Evolutionary conservation across 306 rosid genomes (phyloP).

Genomic region (Gillenia trifoliata): DNA sequence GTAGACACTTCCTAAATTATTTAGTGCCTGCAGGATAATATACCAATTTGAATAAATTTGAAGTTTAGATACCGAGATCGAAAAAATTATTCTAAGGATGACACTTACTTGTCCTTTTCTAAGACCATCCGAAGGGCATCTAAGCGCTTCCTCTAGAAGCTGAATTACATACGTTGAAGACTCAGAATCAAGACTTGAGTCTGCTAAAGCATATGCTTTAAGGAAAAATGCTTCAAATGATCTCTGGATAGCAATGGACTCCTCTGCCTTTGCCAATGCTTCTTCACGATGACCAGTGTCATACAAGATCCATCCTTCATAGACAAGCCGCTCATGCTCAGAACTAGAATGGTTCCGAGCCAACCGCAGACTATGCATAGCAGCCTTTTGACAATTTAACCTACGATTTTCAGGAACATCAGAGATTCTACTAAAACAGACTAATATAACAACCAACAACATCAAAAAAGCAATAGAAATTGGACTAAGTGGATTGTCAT

Average conservation of each 20-base stretch:
- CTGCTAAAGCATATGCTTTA: slow-evolving; percentile 82
- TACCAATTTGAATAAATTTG: slow-evolving; percentile 17
- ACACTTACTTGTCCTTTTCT: slow-evolving; percentile 84
- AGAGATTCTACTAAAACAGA: not conserved
- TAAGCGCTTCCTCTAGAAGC: slow-evolving; percentile 81
- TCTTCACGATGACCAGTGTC: slow-evolving; percentile 93
- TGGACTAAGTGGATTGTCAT: not conserved
- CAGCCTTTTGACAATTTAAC: slow-evolving; percentile 86
- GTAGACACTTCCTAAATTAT: slow-evolving; percentile 82
- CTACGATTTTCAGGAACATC: slow-evolving; percentile 31
- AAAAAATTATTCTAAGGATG: not conserved
- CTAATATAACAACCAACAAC: not conserved
- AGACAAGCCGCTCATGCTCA: slow-evolving; percentile 78
- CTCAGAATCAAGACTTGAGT: slow-evolving; percentile 62
- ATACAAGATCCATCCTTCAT: slow-evolving; percentile 93
- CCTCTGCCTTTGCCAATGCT: slow-evolving; percentile 82
- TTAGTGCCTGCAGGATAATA: slow-evolving; percentile 60
- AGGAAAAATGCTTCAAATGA: slow-evolving; percentile 95
- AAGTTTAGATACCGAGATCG: slow-evolving; percentile 15
- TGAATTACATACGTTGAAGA: slow-evolving; percentile 62
- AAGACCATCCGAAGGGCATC: slow-evolving; percentile 94
- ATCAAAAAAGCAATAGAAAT: not conserved
- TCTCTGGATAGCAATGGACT: slow-evolving; percentile 75
- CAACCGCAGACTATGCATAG: slow-evolving; percentile 75
- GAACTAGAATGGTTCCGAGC: slow-evolving; percentile 74